phyloP scores from a whole-genome alignment of 2,329 filamentous ascomycete species.

The Coniochaeta sp. region DNA sequence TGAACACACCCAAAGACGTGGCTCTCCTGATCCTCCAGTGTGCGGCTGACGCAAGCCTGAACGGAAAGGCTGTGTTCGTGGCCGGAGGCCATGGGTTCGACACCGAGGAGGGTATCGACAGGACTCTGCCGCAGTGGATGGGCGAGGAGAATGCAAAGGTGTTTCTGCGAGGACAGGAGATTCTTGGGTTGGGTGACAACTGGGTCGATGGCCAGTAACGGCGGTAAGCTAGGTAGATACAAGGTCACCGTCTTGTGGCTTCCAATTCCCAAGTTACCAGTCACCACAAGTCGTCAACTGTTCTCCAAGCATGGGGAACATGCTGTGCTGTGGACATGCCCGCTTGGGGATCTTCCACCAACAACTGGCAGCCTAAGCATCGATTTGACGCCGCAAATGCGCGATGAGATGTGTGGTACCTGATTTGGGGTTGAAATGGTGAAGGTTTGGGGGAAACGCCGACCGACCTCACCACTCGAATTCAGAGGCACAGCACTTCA shows the following conservation, averaged over 20 bases:
- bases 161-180: slow-evolving; percentile 12
- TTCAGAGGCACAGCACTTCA: no score
- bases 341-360: no score
- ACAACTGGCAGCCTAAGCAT: no score
- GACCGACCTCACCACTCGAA: no score
- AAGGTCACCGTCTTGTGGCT: not conserved
- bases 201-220: not conserved
- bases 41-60: slow-evolving; percentile 22
- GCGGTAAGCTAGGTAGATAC: not conserved
- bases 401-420: no score
- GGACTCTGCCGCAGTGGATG: slow-evolving; percentile 17
- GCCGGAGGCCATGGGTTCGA: slow-evolving; percentile 17
- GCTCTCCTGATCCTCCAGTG: slow-evolving; percentile 30
- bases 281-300: not conserved
- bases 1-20: slow-evolving; percentile 33
- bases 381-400: no score
- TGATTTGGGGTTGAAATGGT: not conserved
- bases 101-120: slow-evolving; percentile 17
- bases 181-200: slow-evolving; percentile 12
- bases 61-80: slow-evolving; percentile 18
- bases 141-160: slow-evolving; percentile 15
- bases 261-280: not conserved
- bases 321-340: no score
- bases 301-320: no score
- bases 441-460: not conserved